Evolutionary conservation across 2,329 filamentous ascomycete genomes (phyloP).

Genomic region (Cercospora sojina): DNA sequence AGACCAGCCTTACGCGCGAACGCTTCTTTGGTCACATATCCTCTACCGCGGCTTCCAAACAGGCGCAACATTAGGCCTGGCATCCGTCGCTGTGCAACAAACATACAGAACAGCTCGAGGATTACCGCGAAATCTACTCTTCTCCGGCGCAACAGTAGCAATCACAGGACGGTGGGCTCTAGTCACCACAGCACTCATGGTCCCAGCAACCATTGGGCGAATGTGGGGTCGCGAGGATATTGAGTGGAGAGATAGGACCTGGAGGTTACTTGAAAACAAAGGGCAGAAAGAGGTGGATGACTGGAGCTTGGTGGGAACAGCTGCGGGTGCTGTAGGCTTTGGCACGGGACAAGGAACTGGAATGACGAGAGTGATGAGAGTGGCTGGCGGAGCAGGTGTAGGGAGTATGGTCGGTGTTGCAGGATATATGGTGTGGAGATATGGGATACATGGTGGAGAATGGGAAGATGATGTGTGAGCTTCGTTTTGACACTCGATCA

Average conservation of each 20-base stretch:
- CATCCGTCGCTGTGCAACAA: constrained; percentile 38
- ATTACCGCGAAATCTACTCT: constrained; percentile 23
- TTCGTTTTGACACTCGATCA: background rate
- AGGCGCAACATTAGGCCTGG: constrained; percentile 51
- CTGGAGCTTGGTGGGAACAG: constrained; percentile 52
- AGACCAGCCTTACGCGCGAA: constrained; percentile 57
- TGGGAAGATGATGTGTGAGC: constrained; percentile 8
- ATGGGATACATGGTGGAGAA: constrained; percentile 49
- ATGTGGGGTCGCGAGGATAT: constrained; percentile 60
- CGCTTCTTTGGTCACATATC: constrained; percentile 61
- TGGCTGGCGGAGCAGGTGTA: constrained; percentile 28
- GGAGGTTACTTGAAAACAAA: constrained; percentile 59
- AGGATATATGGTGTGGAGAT: constrained; percentile 53
- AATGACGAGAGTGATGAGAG: constrained; percentile 5
- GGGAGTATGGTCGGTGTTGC: constrained; percentile 53
- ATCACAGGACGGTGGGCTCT: constrained; percentile 43
- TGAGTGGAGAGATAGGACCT: constrained; percentile 64
- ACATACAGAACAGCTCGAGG: constrained; percentile 27
- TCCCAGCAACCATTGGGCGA: constrained; percentile 46
- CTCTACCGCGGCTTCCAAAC: constrained; percentile 56
- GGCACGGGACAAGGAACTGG: constrained; percentile 48
- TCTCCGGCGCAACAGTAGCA: constrained; percentile 34
- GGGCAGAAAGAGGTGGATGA: constrained; percentile 60
- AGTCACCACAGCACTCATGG: constrained; percentile 48
- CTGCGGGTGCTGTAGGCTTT: constrained; percentile 11